Conservation (phyloP, 192 early-diverging fungal species). For the Coemansia sp. region DNA sequence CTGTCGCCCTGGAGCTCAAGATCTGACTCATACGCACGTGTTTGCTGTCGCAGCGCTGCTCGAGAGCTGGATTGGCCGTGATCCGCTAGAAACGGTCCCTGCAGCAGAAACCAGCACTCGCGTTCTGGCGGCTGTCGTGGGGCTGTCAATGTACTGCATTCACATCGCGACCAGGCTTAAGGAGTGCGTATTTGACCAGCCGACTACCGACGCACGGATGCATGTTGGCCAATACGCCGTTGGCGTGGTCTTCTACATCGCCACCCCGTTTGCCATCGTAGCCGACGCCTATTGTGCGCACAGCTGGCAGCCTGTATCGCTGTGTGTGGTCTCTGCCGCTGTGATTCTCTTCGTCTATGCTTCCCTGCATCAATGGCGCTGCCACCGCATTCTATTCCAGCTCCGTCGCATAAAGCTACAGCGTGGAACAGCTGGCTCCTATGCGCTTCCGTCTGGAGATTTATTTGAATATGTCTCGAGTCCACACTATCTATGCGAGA, state of each 20-base stretch:
- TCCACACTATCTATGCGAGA: conserved; percentile 74
- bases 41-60: background rate
- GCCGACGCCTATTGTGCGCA: conserved; percentile 16
- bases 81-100: background rate
- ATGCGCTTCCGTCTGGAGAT: conserved; percentile 65
- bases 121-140: conserved; percentile 1
- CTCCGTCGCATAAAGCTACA: conserved; percentile 43
- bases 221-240: conserved; percentile 63
- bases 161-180: conserved; percentile 37
- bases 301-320: conserved; percentile 7
- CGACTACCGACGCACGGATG: conserved; percentile 43
- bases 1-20: background rate
- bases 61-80: background rate
- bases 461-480: conserved; percentile 63
- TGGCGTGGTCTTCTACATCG: conserved; percentile 65
- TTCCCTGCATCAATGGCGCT: conserved; percentile 63
- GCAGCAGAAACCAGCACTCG: background rate
- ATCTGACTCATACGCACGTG: background rate
- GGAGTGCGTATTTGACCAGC: conserved; percentile 37
- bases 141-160: conserved; percentile 27
- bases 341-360: conserved; percentile 56
- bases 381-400: conserved; percentile 64
- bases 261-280: conserved; percentile 35
- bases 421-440: conserved; percentile 12
- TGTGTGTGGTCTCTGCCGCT: conserved; percentile 19